Evolutionary conservation across 371 early-diverging fungal species (phyloP).

Genomic region (Lichtheimia hyalospora): DNA sequence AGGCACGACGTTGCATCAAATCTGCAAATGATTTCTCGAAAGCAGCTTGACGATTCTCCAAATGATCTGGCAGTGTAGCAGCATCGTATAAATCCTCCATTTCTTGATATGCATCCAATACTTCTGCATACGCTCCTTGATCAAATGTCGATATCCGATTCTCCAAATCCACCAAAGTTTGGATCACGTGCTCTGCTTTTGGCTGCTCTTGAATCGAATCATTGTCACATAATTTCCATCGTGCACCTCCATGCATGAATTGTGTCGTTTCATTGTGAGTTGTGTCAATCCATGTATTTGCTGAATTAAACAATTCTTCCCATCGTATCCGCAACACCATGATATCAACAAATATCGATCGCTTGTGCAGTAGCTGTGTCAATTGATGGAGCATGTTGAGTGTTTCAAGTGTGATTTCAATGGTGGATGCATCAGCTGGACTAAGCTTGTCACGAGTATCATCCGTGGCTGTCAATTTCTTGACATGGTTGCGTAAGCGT

Average conservation of each 20-base stretch:
- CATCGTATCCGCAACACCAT: conserved; percentile 28
- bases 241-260: conserved; percentile 15
- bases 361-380: conserved; percentile 16
- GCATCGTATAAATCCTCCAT: conserved; percentile 14
- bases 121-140: conserved; percentile 19
- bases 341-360: conserved; percentile 16
- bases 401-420: conserved; percentile 48
- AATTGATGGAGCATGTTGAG: conserved; percentile 33
- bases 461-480: conserved; percentile 29
- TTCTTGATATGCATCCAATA: conserved; percentile 34
- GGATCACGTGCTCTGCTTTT: conserved; percentile 15
- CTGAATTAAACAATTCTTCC: conserved; percentile 27
- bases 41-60: conserved; percentile 21
- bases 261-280: conserved; percentile 17
- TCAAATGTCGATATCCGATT: conserved; percentile 21
- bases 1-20: conserved; percentile 22
- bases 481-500: conserved; percentile 51
- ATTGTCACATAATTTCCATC: conserved; percentile 3
- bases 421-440: conserved; percentile 53
- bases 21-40: conserved; percentile 27
- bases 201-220: neutral
- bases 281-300: conserved; percentile 14
- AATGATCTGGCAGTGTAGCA: neutral
- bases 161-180: conserved; percentile 15
- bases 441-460: conserved; percentile 17